Evolutionary conservation across 2,329 filamentous ascomycete genomes (phyloP), one percentile per base, ranked within the genome.

Genomic region (Curvularia hawaiiensis): DNA sequence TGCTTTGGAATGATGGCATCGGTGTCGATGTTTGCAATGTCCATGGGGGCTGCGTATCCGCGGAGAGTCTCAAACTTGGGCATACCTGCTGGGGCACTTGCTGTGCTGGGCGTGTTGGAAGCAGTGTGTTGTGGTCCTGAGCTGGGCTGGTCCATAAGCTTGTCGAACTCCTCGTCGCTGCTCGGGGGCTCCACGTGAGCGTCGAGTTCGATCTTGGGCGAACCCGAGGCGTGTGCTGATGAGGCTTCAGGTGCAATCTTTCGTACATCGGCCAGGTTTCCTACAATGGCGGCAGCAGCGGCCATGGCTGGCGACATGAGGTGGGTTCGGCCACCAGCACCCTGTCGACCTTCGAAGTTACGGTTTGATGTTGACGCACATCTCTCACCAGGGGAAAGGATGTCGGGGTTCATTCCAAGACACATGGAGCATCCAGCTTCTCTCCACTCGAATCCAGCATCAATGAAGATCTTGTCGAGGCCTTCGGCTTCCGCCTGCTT

Each of bases 341-440:
- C 95, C 79, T 99, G 95, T 63, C 95, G 89, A 61, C 95, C 95
- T 77, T 98, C 95, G 68, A 98, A 98, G 79, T 98, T 98, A 70
- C 95, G 90, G 81, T 98, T 98, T 62, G 91, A 96, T 49, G 95
- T 98, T 74, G 90, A 94, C 41, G 95, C 95, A 75, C 95, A 98
- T 71, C 95, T 89, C 80, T 99, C 95, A 76, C 90, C 86, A 52
- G 95, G 93, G 2, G 92, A 88, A 46, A 98, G 85, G 63, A 99
- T 98, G 76, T 99, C 95, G 0, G 95, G 94, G 82, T 99, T 99
- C 94, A 99, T 99, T 75, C 95, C 95, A 54, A 99, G 85, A 76
- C 95, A 98, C 95, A 99, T 99, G 62, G 91, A 96, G 85, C 95
- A 99, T 49, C 95, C 95, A 65, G 95, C 95, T 81, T 99, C 95